These are phyloP conservation scores for Puccinia novopanici DNA, from an alignment of 1,284 basidiomycete species.

Conservation along the genomic window DNA sequence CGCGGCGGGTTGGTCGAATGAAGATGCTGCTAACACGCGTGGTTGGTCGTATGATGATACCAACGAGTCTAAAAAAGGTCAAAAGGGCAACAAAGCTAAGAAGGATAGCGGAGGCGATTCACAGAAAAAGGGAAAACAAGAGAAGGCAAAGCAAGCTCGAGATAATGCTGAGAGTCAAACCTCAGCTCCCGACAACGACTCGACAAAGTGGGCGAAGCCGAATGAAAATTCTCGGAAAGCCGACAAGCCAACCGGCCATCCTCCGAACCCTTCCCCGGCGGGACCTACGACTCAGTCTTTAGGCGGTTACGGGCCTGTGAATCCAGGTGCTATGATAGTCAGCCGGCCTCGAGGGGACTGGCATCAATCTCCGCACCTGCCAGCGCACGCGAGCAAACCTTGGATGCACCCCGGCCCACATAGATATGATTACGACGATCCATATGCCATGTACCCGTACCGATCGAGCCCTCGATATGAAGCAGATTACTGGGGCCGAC, in stretches of 20 bases:
- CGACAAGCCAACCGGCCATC: neutral
- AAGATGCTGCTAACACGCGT: neutral
- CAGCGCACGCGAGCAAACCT: neutral
- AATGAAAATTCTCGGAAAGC: neutral
- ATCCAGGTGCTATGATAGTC: neutral
- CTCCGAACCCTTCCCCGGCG: neutral
- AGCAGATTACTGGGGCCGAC: constrained; percentile 5
- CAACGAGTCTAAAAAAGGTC: constrained; percentile 3
- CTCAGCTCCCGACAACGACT: neutral
- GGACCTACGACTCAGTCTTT: neutral
- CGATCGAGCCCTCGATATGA: constrained; percentile 3
- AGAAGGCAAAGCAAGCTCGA: constrained; percentile 21
- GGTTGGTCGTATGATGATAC: neutral
- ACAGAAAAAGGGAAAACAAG: constrained; percentile 13
- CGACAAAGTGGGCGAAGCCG: neutral
- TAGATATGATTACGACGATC: neutral
- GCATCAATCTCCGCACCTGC: neutral
- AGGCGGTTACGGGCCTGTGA: neutral
- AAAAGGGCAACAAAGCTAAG: constrained; percentile 15
- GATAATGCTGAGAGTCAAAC: neutral
- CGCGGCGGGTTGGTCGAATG: neutral
- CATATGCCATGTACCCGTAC: constrained; percentile 6
- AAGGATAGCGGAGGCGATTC: constrained; percentile 1
- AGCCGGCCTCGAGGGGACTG: neutral
- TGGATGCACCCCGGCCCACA: constrained; percentile 8